phyloP scores from a whole-genome alignment of 2,329 filamentous ascomycete genomes.

The Colletotrichum sp. region DNA sequence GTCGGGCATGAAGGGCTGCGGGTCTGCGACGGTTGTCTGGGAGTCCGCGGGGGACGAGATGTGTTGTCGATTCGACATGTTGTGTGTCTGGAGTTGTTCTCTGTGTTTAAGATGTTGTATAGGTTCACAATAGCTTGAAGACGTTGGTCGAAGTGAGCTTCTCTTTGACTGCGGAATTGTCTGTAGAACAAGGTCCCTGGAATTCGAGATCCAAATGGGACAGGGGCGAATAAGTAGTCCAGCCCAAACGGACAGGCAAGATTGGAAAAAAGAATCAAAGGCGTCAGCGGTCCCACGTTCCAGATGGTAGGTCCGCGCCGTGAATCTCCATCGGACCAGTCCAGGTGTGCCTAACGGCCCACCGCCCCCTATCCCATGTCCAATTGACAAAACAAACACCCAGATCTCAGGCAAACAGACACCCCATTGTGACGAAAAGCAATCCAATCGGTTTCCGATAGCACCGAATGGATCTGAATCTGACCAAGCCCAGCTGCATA shows the following conservation, averaged over 20 bases:
- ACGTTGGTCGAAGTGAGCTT: background rate
- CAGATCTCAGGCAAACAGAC: background rate
- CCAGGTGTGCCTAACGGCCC: background rate
- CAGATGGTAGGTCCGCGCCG: background rate
- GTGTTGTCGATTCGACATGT: background rate
- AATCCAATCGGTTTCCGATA: background rate
- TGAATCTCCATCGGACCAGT: background rate
- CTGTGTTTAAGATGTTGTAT: background rate
- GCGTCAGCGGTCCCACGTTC: conserved; percentile 4
- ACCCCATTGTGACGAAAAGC: background rate
- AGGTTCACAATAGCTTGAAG: background rate
- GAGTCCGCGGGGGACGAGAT: conserved; percentile 1
- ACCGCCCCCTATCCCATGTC: background rate
- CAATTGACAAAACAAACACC: background rate
- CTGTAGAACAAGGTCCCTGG: background rate
- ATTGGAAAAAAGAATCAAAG: background rate
- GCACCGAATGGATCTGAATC: background rate
- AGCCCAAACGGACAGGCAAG: background rate
- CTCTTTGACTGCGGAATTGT: background rate
- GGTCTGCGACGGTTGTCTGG: conserved; percentile 3
- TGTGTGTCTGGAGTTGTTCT: background rate
- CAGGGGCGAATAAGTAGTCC: background rate
- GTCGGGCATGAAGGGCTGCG: background rate
- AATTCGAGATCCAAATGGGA: background rate
- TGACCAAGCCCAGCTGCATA: background rate